These are phyloP conservation scores for Tilletia setariae DNA, from an alignment of 1,284 basidiomycete species.

Conservation along the genomic window DNA sequence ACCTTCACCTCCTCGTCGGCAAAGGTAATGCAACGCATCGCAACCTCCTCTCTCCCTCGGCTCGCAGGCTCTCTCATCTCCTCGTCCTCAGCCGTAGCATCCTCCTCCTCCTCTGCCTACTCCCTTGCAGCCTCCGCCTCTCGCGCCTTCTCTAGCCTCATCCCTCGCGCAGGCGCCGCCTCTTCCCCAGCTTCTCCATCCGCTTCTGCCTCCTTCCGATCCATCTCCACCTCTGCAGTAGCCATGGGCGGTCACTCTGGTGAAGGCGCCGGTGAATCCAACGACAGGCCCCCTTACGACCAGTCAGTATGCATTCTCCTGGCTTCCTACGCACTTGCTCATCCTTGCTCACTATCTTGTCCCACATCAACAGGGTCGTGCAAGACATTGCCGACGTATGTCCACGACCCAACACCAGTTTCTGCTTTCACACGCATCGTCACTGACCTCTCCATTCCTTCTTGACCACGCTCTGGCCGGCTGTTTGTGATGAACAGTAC, in stretches of 20 bases:
- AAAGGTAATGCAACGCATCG: background rate
- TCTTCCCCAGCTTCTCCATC: constrained; percentile 2
- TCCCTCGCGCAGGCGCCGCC: constrained; percentile 17
- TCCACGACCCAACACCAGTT: constrained; percentile 37
- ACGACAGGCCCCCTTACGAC: constrained; percentile 49
- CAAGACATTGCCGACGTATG: constrained; percentile 47
- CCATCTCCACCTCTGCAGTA: constrained; percentile 39
- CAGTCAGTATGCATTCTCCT: constrained; percentile 25
- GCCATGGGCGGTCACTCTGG: constrained; percentile 26
- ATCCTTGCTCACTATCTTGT: background rate
- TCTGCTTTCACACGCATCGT: background rate
- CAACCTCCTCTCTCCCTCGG: background rate
- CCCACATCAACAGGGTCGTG: constrained; percentile 26
- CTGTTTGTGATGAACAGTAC: constrained; percentile 9
- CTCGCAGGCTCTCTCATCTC: constrained; percentile 7
- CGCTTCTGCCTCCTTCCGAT: constrained; percentile 25
- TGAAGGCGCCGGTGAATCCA: constrained; percentile 42
- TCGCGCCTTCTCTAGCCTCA: constrained; percentile 20
- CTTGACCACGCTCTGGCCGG: background rate
- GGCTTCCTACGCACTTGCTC: background rate
- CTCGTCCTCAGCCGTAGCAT: background rate
- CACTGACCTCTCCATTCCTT: constrained; percentile 1
- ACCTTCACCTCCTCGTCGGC: background rate
- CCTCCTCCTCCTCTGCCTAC: constrained; percentile 26
- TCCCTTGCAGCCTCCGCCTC: constrained; percentile 28